Percentiles rank a stretch among this genome's conserved stretches.
Evolutionary conservation across 768 basidiomycete genomes (phyloP).

Genomic region (Suillus discolor): DNA sequence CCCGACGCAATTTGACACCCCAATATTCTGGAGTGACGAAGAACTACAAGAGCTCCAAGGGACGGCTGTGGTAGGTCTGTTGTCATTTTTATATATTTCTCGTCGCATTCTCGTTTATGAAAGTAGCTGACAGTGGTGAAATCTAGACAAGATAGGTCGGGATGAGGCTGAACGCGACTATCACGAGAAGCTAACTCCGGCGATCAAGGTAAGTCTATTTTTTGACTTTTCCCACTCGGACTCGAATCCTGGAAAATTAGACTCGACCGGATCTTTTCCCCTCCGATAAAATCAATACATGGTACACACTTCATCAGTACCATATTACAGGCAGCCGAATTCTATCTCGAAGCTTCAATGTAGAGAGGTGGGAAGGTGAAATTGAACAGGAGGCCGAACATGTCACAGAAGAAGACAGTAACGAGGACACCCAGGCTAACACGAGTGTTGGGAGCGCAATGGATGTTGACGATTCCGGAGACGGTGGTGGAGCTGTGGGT

Average conservation of each 20-base stretch:
- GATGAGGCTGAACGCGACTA: conserved; percentile 81
- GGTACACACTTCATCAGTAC: conserved; percentile 74
- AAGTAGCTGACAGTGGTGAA: background rate
- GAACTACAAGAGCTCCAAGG: conserved; percentile 79
- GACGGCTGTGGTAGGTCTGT: conserved; percentile 84
- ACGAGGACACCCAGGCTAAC: conserved; percentile 32
- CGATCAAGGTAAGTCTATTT: conserved; percentile 58
- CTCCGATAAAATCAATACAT: conserved; percentile 38
- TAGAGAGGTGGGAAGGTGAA: conserved; percentile 57
- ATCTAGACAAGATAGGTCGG: conserved; percentile 82
- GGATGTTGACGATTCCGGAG: conserved; percentile 31
- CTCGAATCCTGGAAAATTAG: conserved; percentile 36
- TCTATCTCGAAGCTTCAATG: conserved; percentile 88
- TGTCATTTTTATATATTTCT: conserved; percentile 7
- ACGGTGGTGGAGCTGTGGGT: conserved; percentile 20
- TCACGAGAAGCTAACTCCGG: conserved; percentile 62
- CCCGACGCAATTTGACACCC: conserved; percentile 78
- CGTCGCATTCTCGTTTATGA: background rate
- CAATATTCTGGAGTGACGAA: conserved; percentile 88
- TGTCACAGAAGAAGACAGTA: conserved; percentile 40
- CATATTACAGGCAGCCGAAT: conserved; percentile 93
- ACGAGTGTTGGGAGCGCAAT: conserved; percentile 26
- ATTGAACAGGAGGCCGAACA: conserved; percentile 22
- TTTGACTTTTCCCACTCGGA: conserved; percentile 5
- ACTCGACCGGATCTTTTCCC: conserved; percentile 75